Conservation (phyloP, 177 flowering plant genomes). For the Tripterygium wilfordii region DNA sequence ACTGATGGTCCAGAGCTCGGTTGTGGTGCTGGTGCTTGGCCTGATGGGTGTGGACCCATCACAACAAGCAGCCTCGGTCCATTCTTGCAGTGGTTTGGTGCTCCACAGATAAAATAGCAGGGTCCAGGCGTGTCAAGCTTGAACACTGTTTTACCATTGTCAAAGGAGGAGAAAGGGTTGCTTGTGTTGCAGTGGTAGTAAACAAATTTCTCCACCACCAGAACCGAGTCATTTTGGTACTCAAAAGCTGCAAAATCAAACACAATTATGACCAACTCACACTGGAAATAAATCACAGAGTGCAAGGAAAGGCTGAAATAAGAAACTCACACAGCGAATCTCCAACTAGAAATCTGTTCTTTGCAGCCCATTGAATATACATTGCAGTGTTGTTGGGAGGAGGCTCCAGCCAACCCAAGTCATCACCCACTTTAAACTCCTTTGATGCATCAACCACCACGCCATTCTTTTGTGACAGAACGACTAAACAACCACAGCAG, state of each 20-base stretch:
- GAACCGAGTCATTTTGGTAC: slow-evolving; percentile 66
- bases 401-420: slow-evolving; percentile 38
- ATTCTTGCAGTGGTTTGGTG: slow-evolving; percentile 47
- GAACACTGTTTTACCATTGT: slow-evolving; percentile 43
- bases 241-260: slow-evolving; percentile 40
- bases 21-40: slow-evolving; percentile 28
- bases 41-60: slow-evolving; percentile 25
- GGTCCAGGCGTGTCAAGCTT: slow-evolving; percentile 49
- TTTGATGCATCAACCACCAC: slow-evolving; percentile 6
- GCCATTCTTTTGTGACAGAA: slow-evolving; percentile 1
- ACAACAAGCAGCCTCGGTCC: slow-evolving; percentile 54
- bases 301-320: no score
- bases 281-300: no score
- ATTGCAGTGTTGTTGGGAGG: slow-evolving; percentile 23
- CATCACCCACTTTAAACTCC: slow-evolving; percentile 47
- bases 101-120: slow-evolving; percentile 57
- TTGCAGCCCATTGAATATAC: slow-evolving; percentile 59
- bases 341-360: slow-evolving; percentile 54
- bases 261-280: no score
- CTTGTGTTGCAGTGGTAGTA: slow-evolving; percentile 63
- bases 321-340: slow-evolving; percentile 59
- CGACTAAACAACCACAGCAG: slow-evolving; percentile 3
- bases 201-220: slow-evolving; percentile 57
- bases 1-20: slow-evolving; percentile 24
- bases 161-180: slow-evolving; percentile 30